Evolutionary conservation across 768 basidiomycete genomes (phyloP).

Genomic region (Scleroderma citrinum): DNA sequence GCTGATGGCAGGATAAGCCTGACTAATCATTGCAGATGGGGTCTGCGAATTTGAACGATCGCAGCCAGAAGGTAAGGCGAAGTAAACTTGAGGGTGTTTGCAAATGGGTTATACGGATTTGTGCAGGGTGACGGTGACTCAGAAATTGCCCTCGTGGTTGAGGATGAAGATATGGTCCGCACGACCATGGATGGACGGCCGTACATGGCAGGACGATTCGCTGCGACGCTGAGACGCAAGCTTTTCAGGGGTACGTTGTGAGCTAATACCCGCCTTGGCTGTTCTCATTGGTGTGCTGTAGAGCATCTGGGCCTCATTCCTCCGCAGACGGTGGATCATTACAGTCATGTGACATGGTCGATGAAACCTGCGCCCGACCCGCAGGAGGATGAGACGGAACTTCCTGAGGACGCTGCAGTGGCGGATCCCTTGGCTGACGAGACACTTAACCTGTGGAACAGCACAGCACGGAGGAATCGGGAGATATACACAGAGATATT

Average conservation of each 20-base stretch:
- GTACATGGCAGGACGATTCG: conserved; percentile 73
- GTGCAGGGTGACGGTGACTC: conserved; percentile 85
- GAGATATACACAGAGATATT: conserved; percentile 86
- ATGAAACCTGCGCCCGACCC: conserved; percentile 77
- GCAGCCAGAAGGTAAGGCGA: conserved; percentile 60
- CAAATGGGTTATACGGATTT: conserved; percentile 3
- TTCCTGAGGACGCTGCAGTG: conserved; percentile 56
- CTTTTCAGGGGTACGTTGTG: conserved; percentile 64
- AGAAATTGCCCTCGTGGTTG: conserved; percentile 89
- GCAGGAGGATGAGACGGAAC: conserved; percentile 59
- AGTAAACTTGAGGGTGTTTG: background rate
- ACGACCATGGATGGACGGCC: conserved; percentile 73
- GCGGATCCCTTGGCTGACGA: conserved; percentile 72
- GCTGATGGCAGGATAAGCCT: background rate
- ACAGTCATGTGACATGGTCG: conserved; percentile 45
- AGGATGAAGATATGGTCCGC: conserved; percentile 75
- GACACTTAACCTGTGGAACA: conserved; percentile 54
- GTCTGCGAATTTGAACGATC: conserved; percentile 89
- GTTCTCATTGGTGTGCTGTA: conserved; percentile 23
- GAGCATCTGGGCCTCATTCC: conserved; percentile 85
- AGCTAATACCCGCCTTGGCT: conserved; percentile 1
- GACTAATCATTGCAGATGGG: conserved; percentile 55
- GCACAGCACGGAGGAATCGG: conserved; percentile 73
- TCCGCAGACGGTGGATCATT: conserved; percentile 48
- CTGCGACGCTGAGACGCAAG: conserved; percentile 74